Conservation (phyloP, 2,329 filamentous ascomycete species). For the Microascus cirrosus region DNA sequence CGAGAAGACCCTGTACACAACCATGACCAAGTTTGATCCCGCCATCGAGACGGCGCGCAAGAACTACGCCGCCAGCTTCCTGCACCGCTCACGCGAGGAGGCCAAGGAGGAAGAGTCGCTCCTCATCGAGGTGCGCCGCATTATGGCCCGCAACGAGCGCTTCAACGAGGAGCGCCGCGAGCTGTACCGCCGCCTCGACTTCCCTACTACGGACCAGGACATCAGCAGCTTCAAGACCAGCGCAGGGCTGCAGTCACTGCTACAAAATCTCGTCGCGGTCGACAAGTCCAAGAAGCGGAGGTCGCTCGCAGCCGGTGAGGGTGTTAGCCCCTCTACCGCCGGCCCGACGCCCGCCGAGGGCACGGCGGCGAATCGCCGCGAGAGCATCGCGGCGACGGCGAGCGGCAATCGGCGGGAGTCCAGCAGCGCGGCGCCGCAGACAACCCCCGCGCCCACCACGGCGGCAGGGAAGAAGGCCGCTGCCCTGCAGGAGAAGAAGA, state of each 20-base stretch:
- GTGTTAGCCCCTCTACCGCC: constrained; percentile 27
- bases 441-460: constrained; percentile 22
- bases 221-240: constrained; percentile 73
- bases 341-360: constrained; percentile 23
- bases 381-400: constrained; percentile 39
- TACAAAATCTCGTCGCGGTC: constrained; percentile 69
- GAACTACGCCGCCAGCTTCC: constrained; percentile 67
- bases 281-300: constrained; percentile 88
- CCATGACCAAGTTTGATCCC: constrained; percentile 78
- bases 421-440: constrained; percentile 22
- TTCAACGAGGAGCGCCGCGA: constrained; percentile 84
- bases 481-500: constrained; percentile 42
- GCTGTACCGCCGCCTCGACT: constrained; percentile 77
- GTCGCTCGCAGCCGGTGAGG: constrained; percentile 53
- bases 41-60: constrained; percentile 71
- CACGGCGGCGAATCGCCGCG: constrained; percentile 27
- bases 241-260: constrained; percentile 64
- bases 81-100: constrained; percentile 75
- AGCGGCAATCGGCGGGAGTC: constrained; percentile 29
- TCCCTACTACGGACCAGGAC: constrained; percentile 59
- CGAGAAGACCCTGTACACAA: constrained; percentile 75
- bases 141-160: constrained; percentile 73
- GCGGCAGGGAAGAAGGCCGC: constrained; percentile 15
- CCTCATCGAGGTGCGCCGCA: constrained; percentile 82
- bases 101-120: constrained; percentile 85